Base-by-base conservation (phyloP, 2,329 filamentous ascomycete genomes). In the Macrophomina tecta region DNA sequence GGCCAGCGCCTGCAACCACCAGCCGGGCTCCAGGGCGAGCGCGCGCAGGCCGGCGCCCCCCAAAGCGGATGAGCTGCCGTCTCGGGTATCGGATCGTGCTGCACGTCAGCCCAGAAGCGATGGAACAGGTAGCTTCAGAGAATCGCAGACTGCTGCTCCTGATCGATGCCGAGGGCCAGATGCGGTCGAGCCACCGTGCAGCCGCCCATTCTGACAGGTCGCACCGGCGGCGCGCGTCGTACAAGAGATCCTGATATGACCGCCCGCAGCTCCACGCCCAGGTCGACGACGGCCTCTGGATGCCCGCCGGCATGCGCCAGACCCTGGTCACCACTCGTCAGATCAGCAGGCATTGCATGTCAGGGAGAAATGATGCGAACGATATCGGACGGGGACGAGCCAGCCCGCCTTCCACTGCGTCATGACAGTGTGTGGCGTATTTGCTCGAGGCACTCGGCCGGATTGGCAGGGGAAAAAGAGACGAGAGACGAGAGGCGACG, bases 21-120 rank as follows among this genome's bases (percentile, higher is more conserved):
- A 66, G 64, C 53, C 64, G 64, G 64, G 64, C 64, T 66, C 64
- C 61, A 18, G 40, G 40, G 38, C 49, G 62, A 45, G 62, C 61
- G 62, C 62, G 48, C 62, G 62, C 58, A 62, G 32, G 58, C 45
- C 42, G 58, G 58, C 58, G 30, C 18, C 9, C 28, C 61, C 61
- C 61, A 64, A 64, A 53, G 42, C 11, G 58, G 58, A 49, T 45
- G 42, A 14, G 45, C 7, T 62, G 58, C 52, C 51, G 64, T 48
- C 53, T 66, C 64, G 64, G 64, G 64, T 66, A 66, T 66, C 64
- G 64, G 64, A 58, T 66, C 64, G 64, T 60, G 64, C 64, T 66
- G 64, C 64, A 66, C 46, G 64, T 58, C 64, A 66, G 14, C 18
- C 53, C 45, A 34, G 64, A 66, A 66, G 64, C 52, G 53, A 51